Conservation (phyloP, 257 asterid species). For the Capsicum rhomboideum region DNA sequence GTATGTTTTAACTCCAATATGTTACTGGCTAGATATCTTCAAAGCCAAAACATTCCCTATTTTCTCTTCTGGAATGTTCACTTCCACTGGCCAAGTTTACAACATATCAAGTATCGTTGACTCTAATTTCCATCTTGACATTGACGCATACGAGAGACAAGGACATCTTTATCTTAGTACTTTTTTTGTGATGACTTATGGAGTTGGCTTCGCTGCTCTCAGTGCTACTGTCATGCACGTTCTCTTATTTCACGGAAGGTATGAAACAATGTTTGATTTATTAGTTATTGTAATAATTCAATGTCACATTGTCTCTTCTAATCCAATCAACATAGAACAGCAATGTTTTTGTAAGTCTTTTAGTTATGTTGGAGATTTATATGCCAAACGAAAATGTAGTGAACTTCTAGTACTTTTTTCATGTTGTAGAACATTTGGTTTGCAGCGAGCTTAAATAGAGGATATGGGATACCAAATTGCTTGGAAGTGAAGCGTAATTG, state of each 20-base stretch:
- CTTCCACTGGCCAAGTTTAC: conserved; percentile 47
- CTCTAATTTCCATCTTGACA: conserved; percentile 60
- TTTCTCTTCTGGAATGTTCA: conserved; percentile 59
- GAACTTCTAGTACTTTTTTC: neutral
- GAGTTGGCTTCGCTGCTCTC: conserved; percentile 79
- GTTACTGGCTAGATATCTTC: conserved; percentile 66
- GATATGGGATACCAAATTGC: neutral
- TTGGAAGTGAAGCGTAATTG: neutral
- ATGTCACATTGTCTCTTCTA: neutral
- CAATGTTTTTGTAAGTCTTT: neutral
- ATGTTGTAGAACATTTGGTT: neutral
- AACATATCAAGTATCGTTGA: conserved; percentile 71
- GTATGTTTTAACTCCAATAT: conserved; percentile 72
- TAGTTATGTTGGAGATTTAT: neutral
- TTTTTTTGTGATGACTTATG: conserved; percentile 80
- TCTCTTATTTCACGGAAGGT: conserved; percentile 77
- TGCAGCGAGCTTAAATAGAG: neutral
- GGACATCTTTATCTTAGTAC: conserved; percentile 86
- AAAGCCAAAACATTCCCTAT: conserved; percentile 77
- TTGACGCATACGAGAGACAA: conserved; percentile 36
- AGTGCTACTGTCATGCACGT: conserved; percentile 73
- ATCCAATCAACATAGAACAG: neutral
- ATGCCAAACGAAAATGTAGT: neutral
- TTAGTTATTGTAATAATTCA: neutral
- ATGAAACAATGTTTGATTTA: neutral